Percentiles rank a stretch among this genome's conserved stretches.
Evolutionary conservation across 2,329 filamentous ascomycete genomes (phyloP).

Genomic region (Purpureocillium takamizusanense): DNA sequence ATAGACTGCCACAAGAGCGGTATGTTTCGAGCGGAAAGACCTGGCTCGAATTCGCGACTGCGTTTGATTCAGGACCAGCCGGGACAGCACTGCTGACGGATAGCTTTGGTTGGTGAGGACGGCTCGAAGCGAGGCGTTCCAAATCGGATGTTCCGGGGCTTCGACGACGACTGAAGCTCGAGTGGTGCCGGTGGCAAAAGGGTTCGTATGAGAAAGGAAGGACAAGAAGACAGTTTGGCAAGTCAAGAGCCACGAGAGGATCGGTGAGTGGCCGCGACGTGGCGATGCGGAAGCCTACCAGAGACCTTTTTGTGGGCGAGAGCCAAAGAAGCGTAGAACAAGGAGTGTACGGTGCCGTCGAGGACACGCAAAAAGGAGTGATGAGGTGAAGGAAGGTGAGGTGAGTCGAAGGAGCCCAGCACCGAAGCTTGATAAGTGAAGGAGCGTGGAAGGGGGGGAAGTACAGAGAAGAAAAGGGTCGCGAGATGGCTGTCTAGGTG

Average conservation of each 20-base stretch:
- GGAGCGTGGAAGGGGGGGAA: too few species aligned
- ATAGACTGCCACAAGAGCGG: too few species aligned
- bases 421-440: too few species aligned
- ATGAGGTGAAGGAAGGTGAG: conserved; percentile 1
- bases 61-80: conserved; percentile 13
- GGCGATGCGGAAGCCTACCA: not conserved
- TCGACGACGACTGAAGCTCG: not conserved
- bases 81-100: conserved; percentile 7
- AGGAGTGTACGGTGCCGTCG: conserved; percentile 6
- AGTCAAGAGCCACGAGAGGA: too few species aligned
- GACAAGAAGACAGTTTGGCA: not conserved
- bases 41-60: conserved; percentile 1
- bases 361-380: conserved; percentile 5
- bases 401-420: not conserved
- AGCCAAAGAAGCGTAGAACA: not conserved
- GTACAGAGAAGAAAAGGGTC: too few species aligned
- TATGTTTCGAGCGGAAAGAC: too few species aligned
- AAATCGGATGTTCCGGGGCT: not conserved
- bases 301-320: not conserved
- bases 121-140: not conserved
- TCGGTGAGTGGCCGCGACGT: not conserved
- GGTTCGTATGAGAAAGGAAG: not conserved
- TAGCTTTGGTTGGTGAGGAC: not conserved
- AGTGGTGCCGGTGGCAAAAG: not conserved
- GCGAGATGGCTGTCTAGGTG: too few species aligned